Base-by-base conservation (phyloP, 768 basidiomycete genomes). In the Scleroderma bovista region DNA sequence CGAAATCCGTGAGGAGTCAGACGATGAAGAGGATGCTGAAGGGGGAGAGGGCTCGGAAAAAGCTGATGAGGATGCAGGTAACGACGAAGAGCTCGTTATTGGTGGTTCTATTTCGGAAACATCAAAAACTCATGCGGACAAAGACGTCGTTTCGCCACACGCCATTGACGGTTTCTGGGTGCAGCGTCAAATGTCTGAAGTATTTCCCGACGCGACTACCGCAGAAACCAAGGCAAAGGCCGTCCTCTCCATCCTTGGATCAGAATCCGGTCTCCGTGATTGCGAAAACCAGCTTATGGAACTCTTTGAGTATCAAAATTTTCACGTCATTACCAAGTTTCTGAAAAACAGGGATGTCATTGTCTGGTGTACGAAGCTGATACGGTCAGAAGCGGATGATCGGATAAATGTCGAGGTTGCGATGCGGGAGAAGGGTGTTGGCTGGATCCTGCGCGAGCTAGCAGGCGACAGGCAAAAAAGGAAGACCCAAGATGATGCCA, bases 101-200 rank as follows among this genome's bases (percentile, higher is more conserved):
- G 89, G 89, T 22, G 84, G 82, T 50, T 84, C 78, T 43, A 73
- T 80, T 0, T 75, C 81, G 13, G 55, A 71, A 38, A 66, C 70
- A 29, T 67, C 72, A 19, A 76, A 75, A 46, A 63, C 74, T 48
- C 82, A 83, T 59, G 74, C 72, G 40, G 84, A 89, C 68, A 83
- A 84, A 58, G 89, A 91, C 58, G 72, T 83, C 47, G 85, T 98
- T 36, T 85, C 92, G 0, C 93, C 93, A 0, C 92, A 96, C 54
- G 78, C 84, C 45, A 84, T 99, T 60, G 95, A 99, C 65, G 95
- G 82, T 23, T 98, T 98, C 81, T 99, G 94, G 94, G 91, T 99
- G 0, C 96, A 99, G 62, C 86, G 94, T 1, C 88, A 95, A 51
- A 84, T 98, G 45, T 81, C 89, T 0, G 84, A 91, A 62, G 77